Evolutionary conservation across 2,329 filamentous ascomycete species (phyloP), one percentile per base, ranked within the genome.

Genomic region (Lomentospora prolificans): DNA sequence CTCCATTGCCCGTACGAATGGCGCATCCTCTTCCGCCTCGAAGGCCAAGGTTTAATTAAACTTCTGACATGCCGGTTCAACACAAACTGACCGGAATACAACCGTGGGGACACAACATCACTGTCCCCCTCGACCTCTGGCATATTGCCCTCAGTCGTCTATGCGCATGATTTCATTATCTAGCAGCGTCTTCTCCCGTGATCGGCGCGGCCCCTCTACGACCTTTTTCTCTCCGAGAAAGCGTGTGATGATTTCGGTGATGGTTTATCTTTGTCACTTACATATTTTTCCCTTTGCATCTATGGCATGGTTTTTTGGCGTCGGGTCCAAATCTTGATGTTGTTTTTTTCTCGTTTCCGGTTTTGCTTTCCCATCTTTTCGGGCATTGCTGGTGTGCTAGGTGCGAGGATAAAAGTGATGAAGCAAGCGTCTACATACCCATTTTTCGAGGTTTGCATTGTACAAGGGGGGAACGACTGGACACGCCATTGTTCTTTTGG

Each of bases 371-470:
- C 50, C 12, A 9, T 27, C 12, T 51, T 54, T 53, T 53, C 22
- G 25, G 4, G 27, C 24, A 39, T 44, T 24, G n/a, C 39, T 19
- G 12, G 41, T 48, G 17, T 57, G 50, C 25, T 28, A 27, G 50
- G 36, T 33, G 44, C 22, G 44, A 22, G 44, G 44, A 48, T 48
- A 48, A 48, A 48, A 48, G 22, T 17, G 12, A 25, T 25, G 17
- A 48, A 48, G 44, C 44, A 27, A 48, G 44, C 44, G 44, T 48
- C 44, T 48, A 48, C 44, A 48, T 48, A 48, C 44, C 44, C 44
- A 48, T 48, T 48, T 25, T 22, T 48, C 19, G 22, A 48, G 22
- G 17, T 48, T 48, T 48, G 44, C 44, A 48, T 48, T 48, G 44
- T 48, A 48, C 44, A 48, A 48, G 44, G 44, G 44, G 44, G 7